Evolutionary conservation across 345 rosid species (phyloP).

Genomic region (Schrenkiella parvula): DNA sequence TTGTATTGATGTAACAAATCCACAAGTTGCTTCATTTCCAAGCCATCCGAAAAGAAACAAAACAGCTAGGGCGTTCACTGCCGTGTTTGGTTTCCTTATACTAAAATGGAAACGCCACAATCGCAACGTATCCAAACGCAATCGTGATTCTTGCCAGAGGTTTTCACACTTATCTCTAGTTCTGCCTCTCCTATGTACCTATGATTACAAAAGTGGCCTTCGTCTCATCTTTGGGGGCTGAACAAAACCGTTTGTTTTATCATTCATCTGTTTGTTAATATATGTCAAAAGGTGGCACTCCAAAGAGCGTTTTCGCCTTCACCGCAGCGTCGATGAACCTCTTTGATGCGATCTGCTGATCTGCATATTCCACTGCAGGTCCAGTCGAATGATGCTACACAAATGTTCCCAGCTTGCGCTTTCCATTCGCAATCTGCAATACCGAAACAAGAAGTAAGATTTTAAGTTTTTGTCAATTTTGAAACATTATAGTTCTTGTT

Average conservation of each 20-base stretch:
- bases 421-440: conserved; percentile 91
- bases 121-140: conserved; percentile 1
- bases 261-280: background rate
- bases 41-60: conserved; percentile 7
- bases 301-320: conserved; percentile 90
- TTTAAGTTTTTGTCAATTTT: background rate
- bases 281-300: conserved; percentile 61
- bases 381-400: conserved; percentile 97
- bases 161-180: conserved; percentile 1
- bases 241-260: background rate
- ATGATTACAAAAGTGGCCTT: conserved; percentile 24
- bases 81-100: conserved; percentile 1
- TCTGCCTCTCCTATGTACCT: conserved; percentile 18
- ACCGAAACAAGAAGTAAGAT: conserved; percentile 6
- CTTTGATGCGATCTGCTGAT: conserved; percentile 81
- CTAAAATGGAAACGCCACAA: conserved; percentile 10
- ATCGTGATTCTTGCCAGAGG: conserved; percentile 4
- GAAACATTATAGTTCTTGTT: conserved; percentile 11
- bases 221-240: background rate
- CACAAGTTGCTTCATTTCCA: conserved; percentile 20
- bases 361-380: conserved; percentile 95
- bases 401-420: conserved; percentile 94
- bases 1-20: conserved; percentile 6
- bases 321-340: conserved; percentile 88
- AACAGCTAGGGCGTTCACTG: background rate